Evolutionary conservation across 306 rosid genomes (phyloP).

Genomic region (Macrotyloma uniflorum): DNA sequence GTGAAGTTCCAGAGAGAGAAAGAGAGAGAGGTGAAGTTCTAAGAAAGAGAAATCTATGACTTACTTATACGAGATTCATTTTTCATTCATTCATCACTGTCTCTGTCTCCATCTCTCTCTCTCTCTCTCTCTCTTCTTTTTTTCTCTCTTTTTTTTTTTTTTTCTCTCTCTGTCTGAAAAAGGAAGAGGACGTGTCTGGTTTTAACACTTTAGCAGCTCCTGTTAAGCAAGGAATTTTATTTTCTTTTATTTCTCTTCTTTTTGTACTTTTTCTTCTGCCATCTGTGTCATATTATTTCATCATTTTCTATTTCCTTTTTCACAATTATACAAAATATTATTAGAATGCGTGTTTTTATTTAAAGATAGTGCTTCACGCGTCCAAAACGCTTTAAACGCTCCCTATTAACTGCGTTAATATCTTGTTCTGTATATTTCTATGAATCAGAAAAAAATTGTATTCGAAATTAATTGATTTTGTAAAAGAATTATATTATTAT

Average conservation of each 20-base stretch:
- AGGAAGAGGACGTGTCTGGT: conserved; percentile 20
- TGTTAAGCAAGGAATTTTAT: conserved; percentile 37
- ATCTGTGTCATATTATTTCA: background rate
- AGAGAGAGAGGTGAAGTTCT: background rate
- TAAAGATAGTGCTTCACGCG: background rate
- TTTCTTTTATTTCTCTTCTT: background rate
- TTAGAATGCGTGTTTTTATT: background rate
- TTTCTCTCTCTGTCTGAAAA: background rate
- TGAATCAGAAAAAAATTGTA: background rate
- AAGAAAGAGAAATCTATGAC: conserved; percentile 22
- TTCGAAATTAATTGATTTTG: background rate
- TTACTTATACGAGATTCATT: conserved; percentile 30
- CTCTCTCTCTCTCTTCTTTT: background rate
- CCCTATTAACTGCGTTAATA: background rate
- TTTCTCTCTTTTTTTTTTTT: background rate
- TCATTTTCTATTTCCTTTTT: background rate
- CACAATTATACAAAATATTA: background rate
- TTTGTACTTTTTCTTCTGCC: background rate
- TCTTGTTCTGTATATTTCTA: background rate
- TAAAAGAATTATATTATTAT: background rate
- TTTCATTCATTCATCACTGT: conserved; percentile 36
- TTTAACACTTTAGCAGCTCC: conserved; percentile 36
- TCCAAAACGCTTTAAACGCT: background rate
- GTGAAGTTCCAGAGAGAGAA: conserved; percentile 32
- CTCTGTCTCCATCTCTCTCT: conserved; percentile 14